phyloP scores from a whole-genome alignment of 1,139 yeast genomes.

The Arxiozyma telluris region DNA sequence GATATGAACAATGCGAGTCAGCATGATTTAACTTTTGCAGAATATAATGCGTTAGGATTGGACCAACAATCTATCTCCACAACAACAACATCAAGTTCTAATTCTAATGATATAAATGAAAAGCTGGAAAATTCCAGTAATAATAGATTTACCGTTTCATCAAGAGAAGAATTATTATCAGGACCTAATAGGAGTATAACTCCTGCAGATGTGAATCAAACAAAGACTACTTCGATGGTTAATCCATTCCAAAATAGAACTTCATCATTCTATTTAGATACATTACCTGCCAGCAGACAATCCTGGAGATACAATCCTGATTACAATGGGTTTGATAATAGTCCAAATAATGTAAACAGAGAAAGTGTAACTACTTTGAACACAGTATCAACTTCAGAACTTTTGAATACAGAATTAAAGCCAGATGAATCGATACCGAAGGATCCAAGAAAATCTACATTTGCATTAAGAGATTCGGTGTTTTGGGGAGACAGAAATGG shows the following conservation, averaged over 20 bases:
- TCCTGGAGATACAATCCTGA: constrained; percentile 64
- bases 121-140: neutral
- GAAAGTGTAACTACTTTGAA: constrained; percentile 66
- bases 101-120: constrained; percentile 32
- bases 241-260: constrained; percentile 17
- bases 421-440: constrained; percentile 42
- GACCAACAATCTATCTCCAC: constrained; percentile 32
- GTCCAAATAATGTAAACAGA: constrained; percentile 24
- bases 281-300: constrained; percentile 34
- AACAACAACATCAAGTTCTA: constrained; percentile 25
- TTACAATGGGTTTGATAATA: constrained; percentile 17
- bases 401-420: constrained; percentile 70
- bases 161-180: constrained; percentile 3
- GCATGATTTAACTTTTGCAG: constrained; percentile 36
- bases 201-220: constrained; percentile 13
- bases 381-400: constrained; percentile 78
- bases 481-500: constrained; percentile 13
- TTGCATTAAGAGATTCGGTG: constrained; percentile 37
- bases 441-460: constrained; percentile 34
- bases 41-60: constrained; percentile 44
- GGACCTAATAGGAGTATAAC: constrained; percentile 9
- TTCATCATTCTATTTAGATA: constrained; percentile 26
- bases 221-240: constrained; percentile 18
- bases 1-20: constrained; percentile 10
- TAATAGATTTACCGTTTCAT: neutral